Evolutionary conservation across 306 rosid species (phyloP), one percentile per base, ranked within the genome.

Genomic region (Vicia sativa): DNA sequence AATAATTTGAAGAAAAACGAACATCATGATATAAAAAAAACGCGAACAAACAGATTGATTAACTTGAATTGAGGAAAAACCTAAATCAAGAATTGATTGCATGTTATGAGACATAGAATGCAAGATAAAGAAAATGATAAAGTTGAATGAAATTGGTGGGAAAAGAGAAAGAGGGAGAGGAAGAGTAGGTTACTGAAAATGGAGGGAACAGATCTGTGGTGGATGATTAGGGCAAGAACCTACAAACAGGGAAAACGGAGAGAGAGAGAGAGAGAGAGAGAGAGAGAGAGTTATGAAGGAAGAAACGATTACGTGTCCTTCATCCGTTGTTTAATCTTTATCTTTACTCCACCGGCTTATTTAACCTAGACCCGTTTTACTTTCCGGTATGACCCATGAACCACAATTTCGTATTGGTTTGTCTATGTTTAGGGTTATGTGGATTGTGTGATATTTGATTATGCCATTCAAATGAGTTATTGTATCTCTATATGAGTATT

Each of bases 101-200:
- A 52, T 19, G 35, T 21, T 48, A 35, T 3, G 16, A 55, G 38
- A 34, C 2, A 34, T 6, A 7, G 38, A 34, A 34, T 34, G 38
- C 38, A 6, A 34, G 38, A 34, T 34, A 34, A 34, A 34, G 9
- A 34, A 34, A 34, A 1, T 7, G 2, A 34, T 34, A 9, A 34
- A 34, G 7, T 34, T 34, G 8, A 34, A 34, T 34, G 4, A 56
- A 19, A 14, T 28, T 18, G 65, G 34, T 43, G 34, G 21, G 11
- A 48, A 23, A 55, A 28, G 38, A 26, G 15, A 21, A 9, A 23
- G n/a, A 41, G 25, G 39, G 0, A 23, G 44, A 18, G 43, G 5
- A 65, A 50, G 54, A 12, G 57, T 25, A 4, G 56, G 73, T 71
- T 77, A 71, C 81, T 12, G 73, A 15, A 71, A 77, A 71, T 25